Evolutionary conservation across 73 alveolate genomes (phyloP).

Genomic region (Paramecium sonneborni): DNA sequence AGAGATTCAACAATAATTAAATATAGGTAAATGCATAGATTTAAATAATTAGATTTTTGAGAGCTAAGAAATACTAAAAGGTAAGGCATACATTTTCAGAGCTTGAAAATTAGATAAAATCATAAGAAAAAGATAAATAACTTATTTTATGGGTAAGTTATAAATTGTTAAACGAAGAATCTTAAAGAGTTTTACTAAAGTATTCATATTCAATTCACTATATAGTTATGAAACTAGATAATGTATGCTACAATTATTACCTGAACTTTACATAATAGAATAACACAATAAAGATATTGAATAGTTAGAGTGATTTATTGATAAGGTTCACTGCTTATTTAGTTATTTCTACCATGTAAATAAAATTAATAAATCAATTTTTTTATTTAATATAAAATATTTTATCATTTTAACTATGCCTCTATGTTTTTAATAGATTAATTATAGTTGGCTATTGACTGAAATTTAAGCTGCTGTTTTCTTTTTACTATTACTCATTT

Average conservation of each 20-base stretch:
- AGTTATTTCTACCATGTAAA: too few species aligned
- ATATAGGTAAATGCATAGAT: neutral
- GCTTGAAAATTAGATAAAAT: neutral
- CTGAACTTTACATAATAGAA: neutral
- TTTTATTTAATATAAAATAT: neutral
- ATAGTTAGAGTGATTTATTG: neutral
- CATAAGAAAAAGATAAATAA: neutral
- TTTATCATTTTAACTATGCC: neutral
- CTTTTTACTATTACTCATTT: neutral
- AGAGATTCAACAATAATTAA: neutral
- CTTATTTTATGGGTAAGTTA: conserved; percentile 30
- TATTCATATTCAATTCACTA: neutral
- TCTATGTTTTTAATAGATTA: neutral
- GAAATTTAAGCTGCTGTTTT: neutral
- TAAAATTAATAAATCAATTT: neutral
- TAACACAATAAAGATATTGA: neutral
- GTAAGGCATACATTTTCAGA: neutral
- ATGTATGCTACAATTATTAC: neutral
- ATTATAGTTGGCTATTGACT: neutral
- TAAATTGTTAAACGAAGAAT: neutral
- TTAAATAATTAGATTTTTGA: neutral
- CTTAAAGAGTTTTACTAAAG: conserved; percentile 30
- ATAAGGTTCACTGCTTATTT: too few species aligned
- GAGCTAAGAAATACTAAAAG: neutral
- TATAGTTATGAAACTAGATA: conserved; percentile 18